A percentile compares a stretch with the other conserved stretches of the same genome.
Evolutionary conservation across 2,329 filamentous ascomycete genomes (phyloP).

Genomic region (Penicillium aurantiogriseum): DNA sequence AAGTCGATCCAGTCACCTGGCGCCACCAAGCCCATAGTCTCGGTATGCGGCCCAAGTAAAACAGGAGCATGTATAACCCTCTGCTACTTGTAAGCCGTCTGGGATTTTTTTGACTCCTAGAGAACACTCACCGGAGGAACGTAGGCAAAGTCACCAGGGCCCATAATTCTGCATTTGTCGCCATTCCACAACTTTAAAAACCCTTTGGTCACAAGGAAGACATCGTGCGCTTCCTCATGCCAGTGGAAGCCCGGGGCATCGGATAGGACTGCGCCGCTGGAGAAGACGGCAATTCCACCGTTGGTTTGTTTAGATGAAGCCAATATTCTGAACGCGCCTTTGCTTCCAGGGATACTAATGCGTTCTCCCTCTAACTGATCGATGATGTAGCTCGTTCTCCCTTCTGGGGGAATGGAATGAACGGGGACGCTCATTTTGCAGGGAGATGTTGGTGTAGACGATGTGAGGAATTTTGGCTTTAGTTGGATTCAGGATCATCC

Average conservation of each 20-base stretch:
- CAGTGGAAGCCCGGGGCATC: background rate
- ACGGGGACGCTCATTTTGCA: background rate
- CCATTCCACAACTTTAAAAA: background rate
- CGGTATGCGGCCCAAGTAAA: background rate
- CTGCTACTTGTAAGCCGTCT: background rate
- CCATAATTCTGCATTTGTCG: background rate
- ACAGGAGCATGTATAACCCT: background rate
- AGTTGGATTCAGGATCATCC: background rate
- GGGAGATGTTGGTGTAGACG: no score
- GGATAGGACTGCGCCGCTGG: background rate
- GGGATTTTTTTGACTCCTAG: background rate
- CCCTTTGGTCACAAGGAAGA: background rate
- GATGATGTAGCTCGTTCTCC: background rate
- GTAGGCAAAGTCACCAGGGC: background rate
- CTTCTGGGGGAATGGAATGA: background rate
- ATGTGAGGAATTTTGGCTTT: background rate
- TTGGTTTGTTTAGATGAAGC: background rate
- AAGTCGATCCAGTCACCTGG: background rate
- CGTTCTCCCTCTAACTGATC: background rate
- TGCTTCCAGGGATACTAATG: background rate
- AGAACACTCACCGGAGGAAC: background rate
- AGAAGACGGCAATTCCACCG: background rate
- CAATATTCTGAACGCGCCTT: background rate
- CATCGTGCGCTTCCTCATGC: background rate
- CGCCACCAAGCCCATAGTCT: background rate